phyloP scores from a whole-genome alignment of 345 rosid species.

The Cochlearia excelsa region DNA sequence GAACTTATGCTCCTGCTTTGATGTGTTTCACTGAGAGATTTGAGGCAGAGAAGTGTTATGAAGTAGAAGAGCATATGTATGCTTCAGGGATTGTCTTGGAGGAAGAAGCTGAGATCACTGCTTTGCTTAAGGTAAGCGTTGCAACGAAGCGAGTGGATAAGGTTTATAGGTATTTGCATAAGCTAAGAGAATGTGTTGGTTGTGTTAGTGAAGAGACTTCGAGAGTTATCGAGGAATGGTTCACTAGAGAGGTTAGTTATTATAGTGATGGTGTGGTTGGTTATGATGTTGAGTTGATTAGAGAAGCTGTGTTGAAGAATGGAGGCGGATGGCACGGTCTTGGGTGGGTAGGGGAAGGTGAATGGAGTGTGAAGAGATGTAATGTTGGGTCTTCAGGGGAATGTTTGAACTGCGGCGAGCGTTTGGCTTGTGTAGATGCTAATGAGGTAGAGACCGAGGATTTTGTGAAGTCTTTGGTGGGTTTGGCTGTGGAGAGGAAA shows the following conservation, averaged over 20 bases:
- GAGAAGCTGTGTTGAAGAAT: slow-evolving; percentile 49
- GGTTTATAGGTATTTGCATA: slow-evolving; percentile 77
- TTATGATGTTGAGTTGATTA: slow-evolving; percentile 38
- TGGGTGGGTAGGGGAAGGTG: slow-evolving; percentile 89
- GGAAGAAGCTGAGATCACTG: slow-evolving; percentile 56
- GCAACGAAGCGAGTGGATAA: slow-evolving; percentile 46
- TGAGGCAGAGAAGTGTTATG: slow-evolving; percentile 73
- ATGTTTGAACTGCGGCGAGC: slow-evolving; percentile 65
- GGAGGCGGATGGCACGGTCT: slow-evolving; percentile 96
- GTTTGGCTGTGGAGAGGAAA: slow-evolving; percentile 80
- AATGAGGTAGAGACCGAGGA: slow-evolving; percentile 60
- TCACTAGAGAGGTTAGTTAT: slow-evolving; percentile 39
- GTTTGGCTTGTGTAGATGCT: slow-evolving; percentile 66
- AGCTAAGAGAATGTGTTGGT: slow-evolving; percentile 57
- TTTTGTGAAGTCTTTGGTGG: slow-evolving; percentile 62
- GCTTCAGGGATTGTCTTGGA: slow-evolving; percentile 52
- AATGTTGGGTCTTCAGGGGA: slow-evolving; percentile 45
- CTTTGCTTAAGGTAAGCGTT: slow-evolving; percentile 65
- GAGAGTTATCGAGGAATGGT: slow-evolving; percentile 58
- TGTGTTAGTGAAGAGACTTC: slow-evolving; percentile 59
- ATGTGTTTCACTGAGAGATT: slow-evolving; percentile 60
- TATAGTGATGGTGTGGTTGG: slow-evolving; percentile 18
- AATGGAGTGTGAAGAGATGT: slow-evolving; percentile 61
- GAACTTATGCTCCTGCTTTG: slow-evolving; percentile 76
- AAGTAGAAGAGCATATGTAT: slow-evolving; percentile 72